Evolutionary conservation across 306 rosid species (phyloP), one percentile per base, ranked within the genome.

Genomic region (Quercus alba): DNA sequence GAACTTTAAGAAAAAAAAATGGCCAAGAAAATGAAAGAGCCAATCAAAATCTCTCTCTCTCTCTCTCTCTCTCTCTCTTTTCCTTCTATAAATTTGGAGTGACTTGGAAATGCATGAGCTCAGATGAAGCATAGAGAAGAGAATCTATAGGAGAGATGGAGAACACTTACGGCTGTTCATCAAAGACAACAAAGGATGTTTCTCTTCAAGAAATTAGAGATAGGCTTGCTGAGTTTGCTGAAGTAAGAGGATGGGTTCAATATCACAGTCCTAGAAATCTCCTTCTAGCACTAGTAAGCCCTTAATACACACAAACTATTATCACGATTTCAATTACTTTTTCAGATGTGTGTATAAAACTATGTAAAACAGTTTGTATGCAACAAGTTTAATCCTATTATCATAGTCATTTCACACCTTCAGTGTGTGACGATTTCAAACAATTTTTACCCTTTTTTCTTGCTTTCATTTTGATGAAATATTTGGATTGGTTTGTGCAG

Each of bases 191-290:
- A 19, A 73, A 81, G 71, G 91, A 88, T 66, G 94, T 92, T 73
- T 90, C 97, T 67, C 91, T 92, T 82, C 81, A 84, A 28, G 97
- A 92, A 69, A 90, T 92, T 13, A 88, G 93, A 78, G 85, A 82
- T 35, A 87, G 82, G 79, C 90, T 92, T 63, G 90, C 90, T 73
- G 97, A 90, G 87, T 92, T 92, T 81, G 85, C 90, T 78, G 74
- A 78, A 84, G 89, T 88, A 2, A 85, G 97, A 84, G 94, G 93
- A 78, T 92, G 97, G 97, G 90, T 90, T 6, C 92, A 89, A 70
- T 83, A 87, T 76, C 97, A 92, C 83, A 92, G 95, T 74, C 97
- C 97, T 0, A 90, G 97, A 76, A 92, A 92, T 74, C 92, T 92
- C 62, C 97, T 92, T 61, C 83, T 92, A 70, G 97, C 97, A 69